Evolutionary conservation across 352 stramenopile genomes (phyloP).

Genomic region (Elongisporangium undulatum): DNA sequence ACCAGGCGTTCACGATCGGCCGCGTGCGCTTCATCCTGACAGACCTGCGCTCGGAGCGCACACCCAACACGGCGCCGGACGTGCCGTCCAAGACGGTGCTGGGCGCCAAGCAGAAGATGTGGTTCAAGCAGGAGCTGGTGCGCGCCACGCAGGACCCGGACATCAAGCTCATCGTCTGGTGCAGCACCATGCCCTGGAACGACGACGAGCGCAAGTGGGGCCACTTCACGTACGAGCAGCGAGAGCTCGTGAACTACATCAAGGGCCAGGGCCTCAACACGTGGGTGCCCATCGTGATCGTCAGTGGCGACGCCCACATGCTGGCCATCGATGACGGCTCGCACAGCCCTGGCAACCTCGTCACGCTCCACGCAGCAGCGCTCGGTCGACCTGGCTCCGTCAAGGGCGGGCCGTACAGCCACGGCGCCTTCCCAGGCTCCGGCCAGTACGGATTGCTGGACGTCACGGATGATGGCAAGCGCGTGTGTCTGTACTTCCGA

Average conservation of each 20-base stretch:
- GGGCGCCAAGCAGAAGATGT: conserved; percentile 76
- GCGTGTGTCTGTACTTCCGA: conserved; percentile 66
- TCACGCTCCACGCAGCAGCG: conserved; percentile 74
- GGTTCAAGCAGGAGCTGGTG: conserved; percentile 83
- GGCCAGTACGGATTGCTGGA: conserved; percentile 82
- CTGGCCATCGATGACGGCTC: conserved; percentile 80
- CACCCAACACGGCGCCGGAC: conserved; percentile 57
- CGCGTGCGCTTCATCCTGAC: conserved; percentile 85
- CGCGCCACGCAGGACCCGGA: conserved; percentile 42
- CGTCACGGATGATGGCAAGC: conserved; percentile 63
- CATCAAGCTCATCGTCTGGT: conserved; percentile 78
- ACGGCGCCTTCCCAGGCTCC: conserved; percentile 72
- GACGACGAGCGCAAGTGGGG: conserved; percentile 87
- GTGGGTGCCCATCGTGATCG: conserved; percentile 73
- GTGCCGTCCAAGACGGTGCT: conserved; percentile 82
- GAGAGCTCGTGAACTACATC: conserved; percentile 75
- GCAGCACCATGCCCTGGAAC: conserved; percentile 86
- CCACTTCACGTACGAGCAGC: conserved; percentile 75
- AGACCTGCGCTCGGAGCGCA: conserved; percentile 71
- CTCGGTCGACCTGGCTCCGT: conserved; percentile 74
- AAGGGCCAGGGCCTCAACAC: conserved; percentile 55
- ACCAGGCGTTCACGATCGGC: conserved; percentile 82
- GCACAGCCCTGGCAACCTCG: conserved; percentile 70
- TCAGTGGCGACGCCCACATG: conserved; percentile 89
- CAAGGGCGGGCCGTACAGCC: conserved; percentile 86